These are phyloP conservation scores for Chlamydomonas urium DNA, from an alignment of 139 green algal species.

Conservation along the genomic window DNA sequence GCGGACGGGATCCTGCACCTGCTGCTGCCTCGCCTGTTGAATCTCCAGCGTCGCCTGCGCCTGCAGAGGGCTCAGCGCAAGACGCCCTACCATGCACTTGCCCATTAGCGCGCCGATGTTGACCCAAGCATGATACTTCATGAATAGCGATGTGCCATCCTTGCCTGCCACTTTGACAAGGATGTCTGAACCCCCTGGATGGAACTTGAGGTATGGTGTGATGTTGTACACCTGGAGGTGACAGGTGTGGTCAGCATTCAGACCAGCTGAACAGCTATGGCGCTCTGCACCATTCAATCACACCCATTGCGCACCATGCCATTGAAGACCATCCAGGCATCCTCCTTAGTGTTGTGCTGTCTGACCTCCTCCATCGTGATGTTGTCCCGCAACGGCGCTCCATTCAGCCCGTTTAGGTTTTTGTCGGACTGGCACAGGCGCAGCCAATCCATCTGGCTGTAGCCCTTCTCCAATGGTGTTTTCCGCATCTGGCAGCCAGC, in stretches of 20 bases:
- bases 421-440: constrained; percentile 1
- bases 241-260: too few relatives aligned
- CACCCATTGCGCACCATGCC: constrained; percentile 15
- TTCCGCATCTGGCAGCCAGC: too few relatives aligned
- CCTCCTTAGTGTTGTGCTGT: constrained; percentile 70
- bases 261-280: not conserved
- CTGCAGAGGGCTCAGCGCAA: not conserved
- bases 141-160: constrained; percentile 86
- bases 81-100: constrained; percentile 27
- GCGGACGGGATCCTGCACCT: too few relatives aligned
- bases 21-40: not conserved
- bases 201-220: constrained; percentile 72
- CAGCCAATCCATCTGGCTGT: constrained; percentile 78
- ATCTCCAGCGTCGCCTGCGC: not conserved
- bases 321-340: constrained; percentile 91
- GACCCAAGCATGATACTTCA: constrained; percentile 74
- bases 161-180: constrained; percentile 71
- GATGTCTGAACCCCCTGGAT: constrained; percentile 74
- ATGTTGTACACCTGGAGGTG: constrained; percentile 90
- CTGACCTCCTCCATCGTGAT: constrained; percentile 80
- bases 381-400: constrained; percentile 26
- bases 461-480: constrained; percentile 73
- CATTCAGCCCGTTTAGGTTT: constrained; percentile 19
- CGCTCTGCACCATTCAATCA: not conserved
- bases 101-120: constrained; percentile 35